phyloP scores from a whole-genome alignment of 2,329 filamentous ascomycete genomes.

The Albifimbria verrucaria region DNA sequence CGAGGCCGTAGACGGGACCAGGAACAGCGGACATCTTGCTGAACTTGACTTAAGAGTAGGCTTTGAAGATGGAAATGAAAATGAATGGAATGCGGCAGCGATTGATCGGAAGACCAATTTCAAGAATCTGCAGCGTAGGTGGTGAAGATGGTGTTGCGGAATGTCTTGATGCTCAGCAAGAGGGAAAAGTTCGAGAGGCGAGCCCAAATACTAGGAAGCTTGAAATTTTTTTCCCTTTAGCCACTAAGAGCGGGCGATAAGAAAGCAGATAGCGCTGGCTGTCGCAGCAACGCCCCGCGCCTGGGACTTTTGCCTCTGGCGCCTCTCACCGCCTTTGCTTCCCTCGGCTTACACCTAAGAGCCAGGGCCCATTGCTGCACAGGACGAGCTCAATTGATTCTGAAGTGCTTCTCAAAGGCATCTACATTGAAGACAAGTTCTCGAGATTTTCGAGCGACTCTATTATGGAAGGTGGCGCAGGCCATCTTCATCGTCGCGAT shows the following conservation, averaged over 20 bases:
- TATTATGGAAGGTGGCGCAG: no score
- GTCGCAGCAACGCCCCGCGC: no score
- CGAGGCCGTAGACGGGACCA: constrained; percentile 87
- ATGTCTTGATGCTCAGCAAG: constrained; percentile 12
- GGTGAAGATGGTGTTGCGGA: constrained; percentile 13
- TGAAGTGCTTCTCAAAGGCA: no score
- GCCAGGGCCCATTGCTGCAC: no score
- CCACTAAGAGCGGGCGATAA: constrained; percentile 8
- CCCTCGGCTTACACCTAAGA: no score
- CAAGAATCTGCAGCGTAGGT: constrained; percentile 7
- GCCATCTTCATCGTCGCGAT: no score
- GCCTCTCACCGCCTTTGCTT: no score
- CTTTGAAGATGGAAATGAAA: constrained; percentile 1
- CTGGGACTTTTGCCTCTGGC: no score
- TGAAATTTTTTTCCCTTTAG: constrained; percentile 31
- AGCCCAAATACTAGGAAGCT: constrained; percentile 20
- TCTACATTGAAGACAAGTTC: no score
- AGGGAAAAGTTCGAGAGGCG: constrained; percentile 18
- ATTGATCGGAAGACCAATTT: constrained; percentile 5
- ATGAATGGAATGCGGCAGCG: background rate
- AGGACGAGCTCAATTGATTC: no score
- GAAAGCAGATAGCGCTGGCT: no score
- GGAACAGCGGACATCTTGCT: constrained; percentile 54
- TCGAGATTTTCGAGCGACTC: no score
- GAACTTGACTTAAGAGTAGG: constrained; percentile 1